Conservation (phyloP, 192 early-diverging fungal genomes). For the Chytriomyces confervae region DNA sequence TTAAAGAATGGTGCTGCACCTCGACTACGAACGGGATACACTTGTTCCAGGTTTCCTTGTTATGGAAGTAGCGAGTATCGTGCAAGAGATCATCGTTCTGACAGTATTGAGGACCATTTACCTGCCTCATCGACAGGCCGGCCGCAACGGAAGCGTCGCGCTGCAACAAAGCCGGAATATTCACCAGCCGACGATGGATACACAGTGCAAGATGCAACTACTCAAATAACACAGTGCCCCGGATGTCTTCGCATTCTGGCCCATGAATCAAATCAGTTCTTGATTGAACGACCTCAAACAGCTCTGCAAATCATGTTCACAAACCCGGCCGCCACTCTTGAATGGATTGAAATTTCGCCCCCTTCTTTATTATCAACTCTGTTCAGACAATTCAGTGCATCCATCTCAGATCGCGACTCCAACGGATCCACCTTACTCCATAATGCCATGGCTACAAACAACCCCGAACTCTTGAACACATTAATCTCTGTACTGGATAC, state of each 20-base stretch:
- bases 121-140: background rate
- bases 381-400: background rate
- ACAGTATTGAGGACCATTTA: background rate
- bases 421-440: conserved; percentile 6
- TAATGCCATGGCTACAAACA: background rate
- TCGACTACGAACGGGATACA: conserved; percentile 9
- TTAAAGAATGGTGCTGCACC: conserved; percentile 1
- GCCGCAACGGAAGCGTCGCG: background rate
- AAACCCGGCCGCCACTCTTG: background rate
- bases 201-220: background rate
- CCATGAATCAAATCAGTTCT: background rate
- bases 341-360: background rate
- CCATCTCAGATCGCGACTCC: conserved; percentile 8
- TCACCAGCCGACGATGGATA: background rate
- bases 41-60: conserved; percentile 10
- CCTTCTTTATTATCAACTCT: background rate
- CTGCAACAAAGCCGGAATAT: background rate
- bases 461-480: background rate
- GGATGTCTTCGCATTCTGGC: background rate
- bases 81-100: background rate
- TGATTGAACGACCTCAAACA: background rate
- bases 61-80: background rate
- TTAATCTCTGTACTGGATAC: background rate
- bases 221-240: background rate
- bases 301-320: background rate